Evolutionary conservation across 768 basidiomycete genomes (phyloP).

Genomic region (Lactarius tabidus): DNA sequence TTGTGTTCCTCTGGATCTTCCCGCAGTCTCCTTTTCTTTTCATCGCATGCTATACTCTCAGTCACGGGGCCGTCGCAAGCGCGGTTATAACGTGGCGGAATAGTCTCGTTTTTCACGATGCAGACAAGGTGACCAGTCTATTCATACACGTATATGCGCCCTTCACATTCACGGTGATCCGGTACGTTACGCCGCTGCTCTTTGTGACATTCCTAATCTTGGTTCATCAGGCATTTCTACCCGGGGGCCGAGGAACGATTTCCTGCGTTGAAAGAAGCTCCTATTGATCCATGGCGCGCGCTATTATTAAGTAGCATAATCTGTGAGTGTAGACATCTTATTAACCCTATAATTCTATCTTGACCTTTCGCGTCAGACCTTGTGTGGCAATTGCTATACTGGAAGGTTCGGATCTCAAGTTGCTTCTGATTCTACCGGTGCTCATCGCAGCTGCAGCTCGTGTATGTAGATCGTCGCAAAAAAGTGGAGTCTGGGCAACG

Average conservation of each 20-base stretch:
- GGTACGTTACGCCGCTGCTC: constrained; percentile 44
- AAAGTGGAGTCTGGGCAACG: constrained; percentile 92
- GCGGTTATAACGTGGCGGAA: constrained; percentile 99
- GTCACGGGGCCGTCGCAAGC: constrained; percentile 85
- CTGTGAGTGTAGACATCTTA: constrained; percentile 53
- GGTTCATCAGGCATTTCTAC: constrained; percentile 71
- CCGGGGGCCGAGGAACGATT: constrained; percentile 75
- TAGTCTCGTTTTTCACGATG: constrained; percentile 95
- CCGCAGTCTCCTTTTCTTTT: constrained; percentile 76
- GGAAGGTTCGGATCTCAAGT: constrained; percentile 57
- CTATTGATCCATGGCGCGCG: constrained; percentile 65
- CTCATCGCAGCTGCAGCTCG: constrained; percentile 47
- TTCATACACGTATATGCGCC: constrained; percentile 96
- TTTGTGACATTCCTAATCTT: background rate
- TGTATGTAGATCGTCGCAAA: constrained; percentile 79
- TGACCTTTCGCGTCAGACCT: constrained; percentile 51
- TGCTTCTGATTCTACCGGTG: background rate
- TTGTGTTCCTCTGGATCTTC: constrained; percentile 88
- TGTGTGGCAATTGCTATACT: constrained; percentile 91
- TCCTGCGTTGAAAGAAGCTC: constrained; percentile 68
- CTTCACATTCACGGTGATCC: constrained; percentile 85
- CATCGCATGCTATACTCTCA: constrained; percentile 88
- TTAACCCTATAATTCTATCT: constrained; percentile 18
- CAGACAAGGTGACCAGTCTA: constrained; percentile 92
- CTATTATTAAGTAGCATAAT: constrained; percentile 77